These are phyloP conservation scores for Fermentozyma sake DNA, from an alignment of 1,139 yeast genomes.

Conservation along the genomic window DNA sequence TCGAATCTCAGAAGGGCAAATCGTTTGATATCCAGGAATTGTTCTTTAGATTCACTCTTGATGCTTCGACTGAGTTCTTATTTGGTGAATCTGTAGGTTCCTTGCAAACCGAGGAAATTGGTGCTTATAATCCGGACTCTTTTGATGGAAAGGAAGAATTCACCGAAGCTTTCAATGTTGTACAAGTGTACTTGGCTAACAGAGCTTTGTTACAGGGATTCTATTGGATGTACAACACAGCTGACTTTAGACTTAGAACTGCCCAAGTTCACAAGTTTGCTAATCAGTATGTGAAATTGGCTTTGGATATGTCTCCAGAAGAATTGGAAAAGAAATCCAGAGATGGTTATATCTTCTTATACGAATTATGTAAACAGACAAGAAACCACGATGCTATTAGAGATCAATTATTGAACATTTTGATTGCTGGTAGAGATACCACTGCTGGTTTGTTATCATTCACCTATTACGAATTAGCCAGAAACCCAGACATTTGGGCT, in stretches of 20 bases:
- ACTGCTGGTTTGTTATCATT: conserved; percentile 44
- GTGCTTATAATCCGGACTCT: conserved; percentile 13
- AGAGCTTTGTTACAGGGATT: conserved; percentile 27
- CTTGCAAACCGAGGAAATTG: conserved; percentile 28
- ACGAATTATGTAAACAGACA: conserved; percentile 43
- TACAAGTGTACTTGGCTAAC: conserved; percentile 26
- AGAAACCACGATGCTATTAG: conserved; percentile 38
- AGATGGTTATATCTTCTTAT: conserved; percentile 39
- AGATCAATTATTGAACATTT: conserved; percentile 42
- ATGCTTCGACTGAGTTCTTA: conserved; percentile 39
- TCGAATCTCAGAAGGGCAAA: conserved; percentile 19
- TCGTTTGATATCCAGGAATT: conserved; percentile 34
- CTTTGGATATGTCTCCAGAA: conserved; percentile 22
- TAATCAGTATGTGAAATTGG: conserved; percentile 24
- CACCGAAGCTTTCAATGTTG: conserved; percentile 27
- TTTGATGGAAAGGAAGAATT: conserved; percentile 25
- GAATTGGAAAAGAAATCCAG: conserved; percentile 35
- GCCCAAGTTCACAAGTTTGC: conserved; percentile 24
- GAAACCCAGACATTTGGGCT: conserved; percentile 32
- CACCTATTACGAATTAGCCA: conserved; percentile 37
- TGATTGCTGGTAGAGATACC: conserved; percentile 46
- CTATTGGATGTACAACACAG: conserved; percentile 24
- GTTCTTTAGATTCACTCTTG: conserved; percentile 36
- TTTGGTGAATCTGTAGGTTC: conserved; percentile 34
- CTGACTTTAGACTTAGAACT: conserved; percentile 23